Conservation (phyloP, 148 eudicot species). For the Euryodendron excelsum region DNA sequence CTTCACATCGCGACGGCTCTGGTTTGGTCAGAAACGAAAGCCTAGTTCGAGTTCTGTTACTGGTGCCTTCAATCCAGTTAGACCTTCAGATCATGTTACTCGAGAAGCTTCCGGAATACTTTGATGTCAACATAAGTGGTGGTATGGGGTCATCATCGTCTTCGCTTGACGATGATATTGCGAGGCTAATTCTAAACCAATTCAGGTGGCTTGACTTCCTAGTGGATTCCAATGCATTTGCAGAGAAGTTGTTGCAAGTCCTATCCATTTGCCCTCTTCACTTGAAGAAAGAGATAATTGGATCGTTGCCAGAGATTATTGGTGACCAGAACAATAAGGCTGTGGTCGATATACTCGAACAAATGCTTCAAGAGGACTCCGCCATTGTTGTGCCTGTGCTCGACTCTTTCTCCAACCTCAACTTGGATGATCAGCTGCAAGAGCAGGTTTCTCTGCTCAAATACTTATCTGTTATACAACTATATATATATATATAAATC, state of each 20-base stretch:
- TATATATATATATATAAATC: neutral
- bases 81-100: slow-evolving; percentile 46
- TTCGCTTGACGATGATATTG: slow-evolving; percentile 44
- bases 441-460: slow-evolving; percentile 40
- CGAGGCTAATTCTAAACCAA: slow-evolving; percentile 52
- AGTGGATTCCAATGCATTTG: slow-evolving; percentile 41
- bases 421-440: slow-evolving; percentile 45
- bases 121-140: slow-evolving; percentile 26
- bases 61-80: slow-evolving; percentile 47
- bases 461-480: neutral
- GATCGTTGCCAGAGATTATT: slow-evolving; percentile 56
- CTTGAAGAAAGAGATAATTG: slow-evolving; percentile 56
- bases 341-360: slow-evolving; percentile 40
- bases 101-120: slow-evolving; percentile 60
- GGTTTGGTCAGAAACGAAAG: slow-evolving; percentile 37
- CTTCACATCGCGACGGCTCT: slow-evolving; percentile 29
- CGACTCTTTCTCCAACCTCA: slow-evolving; percentile 55
- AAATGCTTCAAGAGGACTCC: slow-evolving; percentile 57
- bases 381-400: slow-evolving; percentile 48
- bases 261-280: slow-evolving; percentile 50
- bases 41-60: slow-evolving; percentile 44
- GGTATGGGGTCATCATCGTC: slow-evolving; percentile 26
- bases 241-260: slow-evolving; percentile 50
- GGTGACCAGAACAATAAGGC: slow-evolving; percentile 43
- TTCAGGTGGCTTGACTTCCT: slow-evolving; percentile 67